Percentiles rank a stretch among this genome's conserved stretches.
These are phyloP conservation scores for Coemansia guatemalensis DNA, from an alignment of 192 early-diverging fungal species.

Conservation along the genomic window DNA sequence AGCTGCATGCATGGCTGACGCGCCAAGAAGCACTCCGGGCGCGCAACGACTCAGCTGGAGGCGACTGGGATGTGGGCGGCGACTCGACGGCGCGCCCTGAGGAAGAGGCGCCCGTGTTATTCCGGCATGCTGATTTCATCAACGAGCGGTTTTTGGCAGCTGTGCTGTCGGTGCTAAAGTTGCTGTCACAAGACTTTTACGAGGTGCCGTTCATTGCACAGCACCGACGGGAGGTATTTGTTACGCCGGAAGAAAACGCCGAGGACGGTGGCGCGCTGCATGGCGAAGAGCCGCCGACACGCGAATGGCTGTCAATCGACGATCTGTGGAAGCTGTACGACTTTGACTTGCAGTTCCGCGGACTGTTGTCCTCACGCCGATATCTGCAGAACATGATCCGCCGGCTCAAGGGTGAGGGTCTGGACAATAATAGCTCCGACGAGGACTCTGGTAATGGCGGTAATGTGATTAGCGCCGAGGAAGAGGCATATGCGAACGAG, in stretches of 20 bases:
- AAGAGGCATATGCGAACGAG: conserved; percentile 28
- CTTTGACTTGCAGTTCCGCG: conserved; percentile 73
- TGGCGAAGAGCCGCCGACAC: conserved; percentile 24
- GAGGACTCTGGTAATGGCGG: neutral
- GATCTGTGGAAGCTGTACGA: conserved; percentile 93
- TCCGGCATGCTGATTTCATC: conserved; percentile 41
- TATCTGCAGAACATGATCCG: conserved; percentile 53
- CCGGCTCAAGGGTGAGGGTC: conserved; percentile 49
- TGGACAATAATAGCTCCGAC: conserved; percentile 6
- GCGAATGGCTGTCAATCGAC: conserved; percentile 61
- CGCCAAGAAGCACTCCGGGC: conserved; percentile 7
- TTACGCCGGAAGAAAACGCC: conserved; percentile 30
- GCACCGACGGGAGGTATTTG: conserved; percentile 86
- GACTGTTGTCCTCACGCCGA: conserved; percentile 64
- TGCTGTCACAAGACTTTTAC: conserved; percentile 71
- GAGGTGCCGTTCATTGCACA: conserved; percentile 92
- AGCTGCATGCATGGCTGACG: conserved; percentile 39
- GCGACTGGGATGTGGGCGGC: neutral
- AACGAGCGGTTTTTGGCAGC: conserved; percentile 53
- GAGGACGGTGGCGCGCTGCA: conserved; percentile 38
- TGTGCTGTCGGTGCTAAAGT: conserved; percentile 63
- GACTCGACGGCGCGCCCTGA: neutral
- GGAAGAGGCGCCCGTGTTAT: conserved; percentile 14
- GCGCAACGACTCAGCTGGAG: conserved; percentile 1
- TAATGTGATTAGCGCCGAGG: conserved; percentile 9